phyloP scores from a whole-genome alignment of 2,329 filamentous ascomycete species.

The Fusarium redolens region DNA sequence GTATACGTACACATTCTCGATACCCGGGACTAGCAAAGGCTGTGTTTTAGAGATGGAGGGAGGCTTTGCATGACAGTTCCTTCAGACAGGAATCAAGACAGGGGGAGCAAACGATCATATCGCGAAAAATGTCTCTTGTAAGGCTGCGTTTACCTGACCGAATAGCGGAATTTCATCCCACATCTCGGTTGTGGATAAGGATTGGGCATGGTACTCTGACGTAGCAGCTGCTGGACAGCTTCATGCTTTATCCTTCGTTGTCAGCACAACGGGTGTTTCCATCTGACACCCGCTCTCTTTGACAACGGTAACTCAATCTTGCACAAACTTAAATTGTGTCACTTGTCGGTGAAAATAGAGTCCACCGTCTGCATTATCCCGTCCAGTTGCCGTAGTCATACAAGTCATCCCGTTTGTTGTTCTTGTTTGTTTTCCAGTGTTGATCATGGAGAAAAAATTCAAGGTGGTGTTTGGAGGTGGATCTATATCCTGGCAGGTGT shows the following conservation, averaged over 20 bases:
- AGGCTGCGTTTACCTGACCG: constrained; percentile 6
- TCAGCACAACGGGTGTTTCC: constrained; percentile 21
- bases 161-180: background rate
- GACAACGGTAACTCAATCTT: constrained; percentile 23
- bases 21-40: constrained; percentile 34
- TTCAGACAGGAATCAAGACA: background rate
- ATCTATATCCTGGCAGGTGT: constrained; percentile 34
- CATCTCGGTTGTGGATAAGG: background rate
- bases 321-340: background rate
- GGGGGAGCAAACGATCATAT: background rate
- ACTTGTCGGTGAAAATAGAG: background rate
- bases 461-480: constrained; percentile 29
- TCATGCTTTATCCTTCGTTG: constrained; percentile 9
- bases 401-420: background rate
- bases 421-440: constrained; percentile 10
- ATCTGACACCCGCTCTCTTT: constrained; percentile 13
- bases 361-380: background rate
- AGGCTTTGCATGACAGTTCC: constrained; percentile 23
- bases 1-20: constrained; percentile 6
- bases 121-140: background rate
- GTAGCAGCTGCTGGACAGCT: constrained; percentile 18
- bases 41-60: constrained; percentile 32
- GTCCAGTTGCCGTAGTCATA: background rate
- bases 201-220: background rate
- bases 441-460: constrained; percentile 23